phyloP scores from a whole-genome alignment of 352 stramenopile genomes.

The Phytophthora crassamura region DNA sequence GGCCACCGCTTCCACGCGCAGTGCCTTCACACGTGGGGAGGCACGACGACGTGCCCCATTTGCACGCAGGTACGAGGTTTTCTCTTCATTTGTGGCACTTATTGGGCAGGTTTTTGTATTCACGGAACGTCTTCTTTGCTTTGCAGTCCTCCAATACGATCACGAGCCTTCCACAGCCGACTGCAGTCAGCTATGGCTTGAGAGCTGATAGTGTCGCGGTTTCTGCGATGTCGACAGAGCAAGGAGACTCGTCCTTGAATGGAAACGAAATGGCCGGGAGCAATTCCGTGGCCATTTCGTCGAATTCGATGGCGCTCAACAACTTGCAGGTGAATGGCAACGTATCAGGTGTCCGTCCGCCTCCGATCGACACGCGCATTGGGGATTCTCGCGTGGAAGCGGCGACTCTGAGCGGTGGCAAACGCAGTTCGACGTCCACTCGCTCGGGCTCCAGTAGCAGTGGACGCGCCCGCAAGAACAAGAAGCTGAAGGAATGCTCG shows the following conservation, averaged over 20 bases:
- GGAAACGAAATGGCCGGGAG: conserved; percentile 33
- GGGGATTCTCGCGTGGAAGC: conserved; percentile 26
- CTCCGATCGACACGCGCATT: conserved; percentile 61
- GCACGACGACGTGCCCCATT: conserved; percentile 55
- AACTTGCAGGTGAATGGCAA: conserved; percentile 30
- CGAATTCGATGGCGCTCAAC: conserved; percentile 30
- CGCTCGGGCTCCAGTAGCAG: conserved; percentile 52
- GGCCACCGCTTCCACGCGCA: conserved; percentile 75
- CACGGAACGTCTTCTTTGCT: conserved; percentile 10
- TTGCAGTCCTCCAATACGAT: conserved; percentile 43
- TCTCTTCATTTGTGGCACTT: neutral
- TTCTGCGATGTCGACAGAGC: conserved; percentile 33
- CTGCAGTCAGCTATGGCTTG: conserved; percentile 31
- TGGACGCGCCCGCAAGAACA: conserved; percentile 66
- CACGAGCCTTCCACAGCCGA: conserved; percentile 27
- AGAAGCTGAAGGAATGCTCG: conserved; percentile 88
- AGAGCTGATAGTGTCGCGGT: conserved; percentile 22
- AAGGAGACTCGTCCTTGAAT: conserved; percentile 30
- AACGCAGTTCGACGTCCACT: conserved; percentile 43
- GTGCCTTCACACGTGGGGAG: conserved; percentile 75
- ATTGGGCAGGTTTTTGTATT: conserved; percentile 8
- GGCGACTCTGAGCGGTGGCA: conserved; percentile 39
- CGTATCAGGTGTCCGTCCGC: conserved; percentile 35
- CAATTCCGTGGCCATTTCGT: conserved; percentile 36
- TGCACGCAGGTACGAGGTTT: conserved; percentile 48